A percentile compares a stretch with the other conserved stretches of the same genome.
phyloP scores from a whole-genome alignment of 2,329 filamentous ascomycete genomes.

The Hortaea sp. region DNA sequence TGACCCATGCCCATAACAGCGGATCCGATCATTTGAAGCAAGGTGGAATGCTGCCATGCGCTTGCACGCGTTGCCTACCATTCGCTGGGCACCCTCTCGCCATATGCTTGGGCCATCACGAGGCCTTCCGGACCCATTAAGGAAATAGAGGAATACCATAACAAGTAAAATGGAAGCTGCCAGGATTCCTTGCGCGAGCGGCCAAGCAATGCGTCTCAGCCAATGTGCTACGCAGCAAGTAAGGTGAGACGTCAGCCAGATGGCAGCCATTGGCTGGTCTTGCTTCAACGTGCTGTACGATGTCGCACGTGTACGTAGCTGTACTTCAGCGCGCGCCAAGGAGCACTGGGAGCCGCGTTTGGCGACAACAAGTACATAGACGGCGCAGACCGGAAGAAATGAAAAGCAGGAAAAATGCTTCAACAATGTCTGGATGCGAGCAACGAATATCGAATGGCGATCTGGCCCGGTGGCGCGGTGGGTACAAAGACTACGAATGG shows the following conservation, averaged over 20 bases:
- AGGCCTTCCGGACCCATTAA: background rate
- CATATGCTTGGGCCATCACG: background rate
- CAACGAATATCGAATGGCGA: background rate
- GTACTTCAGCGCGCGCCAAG: background rate
- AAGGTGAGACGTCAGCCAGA: background rate
- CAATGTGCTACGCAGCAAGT: background rate
- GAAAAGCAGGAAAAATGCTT: no score
- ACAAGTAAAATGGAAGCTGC: background rate
- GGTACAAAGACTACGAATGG: no score
- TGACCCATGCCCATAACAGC: no score
- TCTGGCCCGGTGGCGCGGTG: no score
- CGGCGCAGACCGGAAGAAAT: no score
- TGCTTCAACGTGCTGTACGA: background rate
- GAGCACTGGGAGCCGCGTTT: background rate
- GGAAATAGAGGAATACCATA: background rate
- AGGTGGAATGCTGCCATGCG: background rate
- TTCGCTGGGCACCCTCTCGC: background rate
- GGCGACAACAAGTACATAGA: background rate
- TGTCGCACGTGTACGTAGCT: constrained; percentile 2
- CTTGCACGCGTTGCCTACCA: background rate
- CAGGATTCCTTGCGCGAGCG: background rate
- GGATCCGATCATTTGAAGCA: background rate
- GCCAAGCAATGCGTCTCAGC: background rate
- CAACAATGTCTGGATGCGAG: background rate
- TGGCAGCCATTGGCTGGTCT: constrained; percentile 1